Base-by-base conservation (phyloP, 78 protist species). In the Trichosphaerium sp. region DNA sequence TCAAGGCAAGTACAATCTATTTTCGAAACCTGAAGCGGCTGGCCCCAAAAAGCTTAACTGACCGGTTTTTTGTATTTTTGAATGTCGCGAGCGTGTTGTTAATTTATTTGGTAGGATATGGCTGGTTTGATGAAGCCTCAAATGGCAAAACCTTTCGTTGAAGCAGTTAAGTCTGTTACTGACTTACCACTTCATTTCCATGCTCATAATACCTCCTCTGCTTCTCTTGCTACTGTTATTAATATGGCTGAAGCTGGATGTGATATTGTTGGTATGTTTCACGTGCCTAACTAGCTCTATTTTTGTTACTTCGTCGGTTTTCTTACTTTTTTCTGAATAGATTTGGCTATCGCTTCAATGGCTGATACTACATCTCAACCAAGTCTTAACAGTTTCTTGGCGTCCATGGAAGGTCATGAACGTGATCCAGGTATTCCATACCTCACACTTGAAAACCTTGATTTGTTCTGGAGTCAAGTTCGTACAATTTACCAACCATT, bases 291-390 rank as follows among this genome's bases (percentile, higher is more conserved):
- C 15, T 37, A 29, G 55, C 49, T 14, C 49, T 14, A 29, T 14
- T 29, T 56, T 56, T 23, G 14, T 29, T 41, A 65, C 18, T 87
- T 88, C 39, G 92, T 81, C 7, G 87, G 87, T 1, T 6, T 78
- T 14, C 67, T 80, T 21, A 87, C 88, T 7, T 89, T 80, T 56
- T 72, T 68, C 3, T 80, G n/a, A n/a, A n/a, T 85, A 14, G 91
- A 89, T 58, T 31, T 47, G 25, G 86, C 89, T 14, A 52, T 71
- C 39, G 89, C 80, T 65, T 42, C 87, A 31, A 82, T 89, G 91
- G 49, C 79, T 25, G 94, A 84, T 25, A 28, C 69, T 63, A 88
- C 93, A 25, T 66, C 84, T 12, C 93, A 88, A 82, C 94, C 94
- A 11, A 65, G 76, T 29, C 23, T 83, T 62, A 87, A 84, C 49